These are phyloP conservation scores for Magnolia officinalis DNA, from an alignment of 164 flowering plant genomes.

Conservation along the genomic window DNA sequence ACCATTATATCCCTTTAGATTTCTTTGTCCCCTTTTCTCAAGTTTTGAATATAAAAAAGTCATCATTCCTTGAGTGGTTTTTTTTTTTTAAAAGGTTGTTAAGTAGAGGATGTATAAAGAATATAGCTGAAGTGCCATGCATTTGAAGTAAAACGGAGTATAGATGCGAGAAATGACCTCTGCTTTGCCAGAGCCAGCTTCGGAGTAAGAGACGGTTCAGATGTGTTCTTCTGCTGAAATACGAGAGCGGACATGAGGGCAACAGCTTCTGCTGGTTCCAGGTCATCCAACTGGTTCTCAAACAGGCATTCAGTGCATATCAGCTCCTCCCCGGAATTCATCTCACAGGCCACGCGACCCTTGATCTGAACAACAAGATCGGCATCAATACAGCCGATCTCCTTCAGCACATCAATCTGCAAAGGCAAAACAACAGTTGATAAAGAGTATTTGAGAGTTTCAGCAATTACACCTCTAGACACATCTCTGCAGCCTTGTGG, in stretches of 20 bases:
- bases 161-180: slow-evolving; percentile 36
- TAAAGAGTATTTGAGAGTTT: background rate
- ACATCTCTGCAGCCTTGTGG: background rate
- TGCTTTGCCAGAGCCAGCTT: slow-evolving; percentile 61
- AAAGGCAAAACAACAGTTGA: slow-evolving; percentile 6
- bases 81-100: no score
- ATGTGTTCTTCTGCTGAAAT: slow-evolving; percentile 91
- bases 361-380: slow-evolving; percentile 98
- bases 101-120: no score
- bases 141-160: background rate
- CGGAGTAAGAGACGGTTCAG: slow-evolving; percentile 88
- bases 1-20: no score
- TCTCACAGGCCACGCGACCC: slow-evolving; percentile 99
- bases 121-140: no score
- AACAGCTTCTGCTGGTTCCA: slow-evolving; percentile 98
- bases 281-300: slow-evolving; percentile 87
- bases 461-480: background rate
- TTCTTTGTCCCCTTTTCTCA: no score
- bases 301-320: slow-evolving; percentile 94
- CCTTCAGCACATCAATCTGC: slow-evolving; percentile 92
- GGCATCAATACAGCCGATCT: slow-evolving; percentile 80
- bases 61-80: no score
- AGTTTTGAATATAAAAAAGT: no score
- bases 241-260: slow-evolving; percentile 97
- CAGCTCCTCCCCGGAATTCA: slow-evolving; percentile 99